Evolutionary conservation across 371 early-diverging fungal species (phyloP).

Genomic region (Amoeboradix gromovi): DNA sequence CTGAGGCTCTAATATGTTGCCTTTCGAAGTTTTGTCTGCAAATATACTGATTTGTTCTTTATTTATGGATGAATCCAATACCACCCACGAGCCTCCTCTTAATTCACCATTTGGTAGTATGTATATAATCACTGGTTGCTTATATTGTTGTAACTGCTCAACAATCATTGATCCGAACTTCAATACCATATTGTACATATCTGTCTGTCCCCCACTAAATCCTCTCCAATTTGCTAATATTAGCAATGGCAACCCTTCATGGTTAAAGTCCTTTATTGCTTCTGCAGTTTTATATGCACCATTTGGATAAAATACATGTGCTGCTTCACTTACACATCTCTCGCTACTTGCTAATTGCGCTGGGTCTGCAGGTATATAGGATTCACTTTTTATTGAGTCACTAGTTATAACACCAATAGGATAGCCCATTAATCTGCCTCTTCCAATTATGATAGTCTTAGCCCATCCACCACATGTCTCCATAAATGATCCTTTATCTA

Average conservation of each 20-base stretch:
- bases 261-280: constrained; percentile 90
- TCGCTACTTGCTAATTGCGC: constrained; percentile 60
- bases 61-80: constrained; percentile 92
- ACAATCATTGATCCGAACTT: constrained; percentile 93
- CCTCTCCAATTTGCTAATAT: constrained; percentile 99
- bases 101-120: constrained; percentile 77
- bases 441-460: constrained; percentile 52
- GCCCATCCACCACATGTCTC: constrained; percentile 44
- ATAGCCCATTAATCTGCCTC: constrained; percentile 78
- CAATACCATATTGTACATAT: constrained; percentile 89
- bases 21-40: constrained; percentile 60
- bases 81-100: constrained; percentile 97
- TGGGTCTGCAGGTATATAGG: constrained; percentile 74
- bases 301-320: constrained; percentile 94
- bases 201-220: constrained; percentile 91
- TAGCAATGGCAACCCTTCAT: constrained; percentile 86
- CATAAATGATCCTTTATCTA: constrained; percentile 60
- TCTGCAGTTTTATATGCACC: constrained; percentile 94
- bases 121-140: constrained; percentile 92
- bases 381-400: constrained; percentile 70
- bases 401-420: constrained; percentile 90
- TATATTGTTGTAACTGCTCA: constrained; percentile 67
- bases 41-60: constrained; percentile 92
- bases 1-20: constrained; percentile 90
- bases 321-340: constrained; percentile 64